These are phyloP conservation scores for Silene coronaria DNA, from an alignment of 179 eudicot species.

Conservation along the genomic window DNA sequence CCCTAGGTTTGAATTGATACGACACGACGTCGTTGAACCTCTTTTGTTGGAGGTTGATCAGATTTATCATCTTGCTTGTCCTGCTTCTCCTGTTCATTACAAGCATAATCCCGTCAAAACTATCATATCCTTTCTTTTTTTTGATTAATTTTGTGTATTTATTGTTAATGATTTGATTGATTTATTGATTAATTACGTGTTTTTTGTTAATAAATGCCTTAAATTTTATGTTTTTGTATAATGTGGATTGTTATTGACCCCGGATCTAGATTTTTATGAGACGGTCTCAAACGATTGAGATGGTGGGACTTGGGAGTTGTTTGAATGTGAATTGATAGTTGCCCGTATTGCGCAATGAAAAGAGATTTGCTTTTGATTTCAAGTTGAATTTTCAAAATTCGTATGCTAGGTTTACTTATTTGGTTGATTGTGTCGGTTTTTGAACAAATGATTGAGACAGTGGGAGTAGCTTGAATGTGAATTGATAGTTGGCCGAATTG, in stretches of 20 bases:
- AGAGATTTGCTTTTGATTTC: neutral
- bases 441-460: neutral
- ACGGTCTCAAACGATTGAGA: too few relatives aligned
- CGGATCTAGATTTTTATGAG: neutral
- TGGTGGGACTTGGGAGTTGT: too few relatives aligned
- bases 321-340: too few relatives aligned
- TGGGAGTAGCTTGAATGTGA: neutral
- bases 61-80: constrained; percentile 96
- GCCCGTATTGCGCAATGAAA: too few relatives aligned
- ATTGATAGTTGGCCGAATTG: neutral
- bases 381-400: neutral
- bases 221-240: neutral
- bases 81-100: constrained; percentile 97
- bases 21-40: constrained; percentile 97
- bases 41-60: constrained; percentile 80
- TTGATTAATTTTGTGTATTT: neutral
- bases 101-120: constrained; percentile 96
- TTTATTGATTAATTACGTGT: neutral
- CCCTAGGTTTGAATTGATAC: constrained; percentile 81
- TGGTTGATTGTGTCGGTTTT: neutral
- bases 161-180: neutral
- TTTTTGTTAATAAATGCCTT: neutral
- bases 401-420: neutral
- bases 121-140: constrained; percentile 67
- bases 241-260: neutral